phyloP scores from a whole-genome alignment of 176 grass and related monocot species.

The Echinochloa phyllopogon region DNA sequence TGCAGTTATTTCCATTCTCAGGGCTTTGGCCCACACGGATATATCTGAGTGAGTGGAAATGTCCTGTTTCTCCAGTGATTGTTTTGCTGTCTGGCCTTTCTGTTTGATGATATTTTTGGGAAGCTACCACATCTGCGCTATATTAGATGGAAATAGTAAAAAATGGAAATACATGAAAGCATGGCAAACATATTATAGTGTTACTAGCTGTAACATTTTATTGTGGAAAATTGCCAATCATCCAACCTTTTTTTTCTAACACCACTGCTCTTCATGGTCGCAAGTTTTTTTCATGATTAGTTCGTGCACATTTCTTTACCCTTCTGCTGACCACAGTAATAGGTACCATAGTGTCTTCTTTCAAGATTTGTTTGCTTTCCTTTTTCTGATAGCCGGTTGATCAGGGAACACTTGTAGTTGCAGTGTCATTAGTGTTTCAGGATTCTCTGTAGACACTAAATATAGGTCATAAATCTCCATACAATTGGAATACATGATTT shows the following conservation, averaged over 20 bases:
- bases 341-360: slow-evolving; percentile 1
- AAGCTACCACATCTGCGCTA: neutral
- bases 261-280: neutral
- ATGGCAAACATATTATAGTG: neutral
- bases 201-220: neutral
- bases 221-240: slow-evolving; percentile 13
- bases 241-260: slow-evolving; percentile 19
- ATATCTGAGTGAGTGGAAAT: neutral
- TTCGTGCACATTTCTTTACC: slow-evolving; percentile 3
- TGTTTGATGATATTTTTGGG: slow-evolving; percentile 4
- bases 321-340: neutral
- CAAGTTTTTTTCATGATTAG: neutral
- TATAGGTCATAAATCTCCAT: neutral
- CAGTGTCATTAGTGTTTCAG: neutral
- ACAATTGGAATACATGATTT: slow-evolving; percentile 22
- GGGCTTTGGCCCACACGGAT: neutral
- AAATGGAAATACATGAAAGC: neutral
- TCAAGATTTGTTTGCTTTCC: slow-evolving; percentile 20
- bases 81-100: neutral
- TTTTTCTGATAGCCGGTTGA: slow-evolving; percentile 15
- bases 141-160: neutral
- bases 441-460: slow-evolving; percentile 12
- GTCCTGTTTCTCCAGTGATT: neutral
- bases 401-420: neutral
- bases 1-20: neutral